These are phyloP conservation scores for Hondaea fermentalgiana DNA, from an alignment of 108 stramenopile species.

Conservation along the genomic window DNA sequence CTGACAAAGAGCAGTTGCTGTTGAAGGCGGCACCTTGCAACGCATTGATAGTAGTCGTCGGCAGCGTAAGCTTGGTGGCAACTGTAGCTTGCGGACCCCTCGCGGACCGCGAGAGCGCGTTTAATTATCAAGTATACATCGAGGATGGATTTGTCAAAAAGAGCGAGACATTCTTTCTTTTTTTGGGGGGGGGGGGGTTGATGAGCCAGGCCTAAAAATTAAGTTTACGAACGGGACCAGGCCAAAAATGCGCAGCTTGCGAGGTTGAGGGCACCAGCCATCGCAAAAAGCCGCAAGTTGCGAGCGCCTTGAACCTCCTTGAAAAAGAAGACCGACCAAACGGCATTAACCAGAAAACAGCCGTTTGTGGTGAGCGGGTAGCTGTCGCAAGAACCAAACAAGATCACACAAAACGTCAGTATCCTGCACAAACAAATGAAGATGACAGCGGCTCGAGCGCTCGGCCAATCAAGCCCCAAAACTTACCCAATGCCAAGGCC, in stretches of 20 bases:
- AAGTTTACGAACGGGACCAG: background rate
- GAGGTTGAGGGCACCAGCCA: background rate
- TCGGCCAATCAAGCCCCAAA: background rate
- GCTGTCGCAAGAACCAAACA: background rate
- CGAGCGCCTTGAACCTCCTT: background rate
- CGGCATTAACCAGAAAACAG: background rate
- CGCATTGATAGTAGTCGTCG: too few relatives aligned
- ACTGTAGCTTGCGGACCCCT: too few relatives aligned
- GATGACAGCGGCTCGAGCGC: background rate
- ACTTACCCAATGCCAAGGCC: slow-evolving; percentile 5
- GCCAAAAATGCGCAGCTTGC: background rate
- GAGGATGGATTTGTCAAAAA: too few relatives aligned
- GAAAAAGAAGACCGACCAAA: background rate
- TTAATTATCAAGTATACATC: too few relatives aligned
- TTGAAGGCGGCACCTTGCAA: too few relatives aligned
- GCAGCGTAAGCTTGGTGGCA: too few relatives aligned
- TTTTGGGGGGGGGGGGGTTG: too few relatives aligned
- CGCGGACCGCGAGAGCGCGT: too few relatives aligned
- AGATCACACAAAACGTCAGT: background rate
- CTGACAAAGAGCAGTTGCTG: too few relatives aligned
- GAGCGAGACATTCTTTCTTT: too few relatives aligned
- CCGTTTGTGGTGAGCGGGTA: slow-evolving; percentile 11
- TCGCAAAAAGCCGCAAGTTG: background rate
- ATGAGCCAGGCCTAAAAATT: too few relatives aligned
- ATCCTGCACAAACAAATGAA: background rate